phyloP scores from a whole-genome alignment of 768 basidiomycete species.

The Clathrus columnatus region DNA sequence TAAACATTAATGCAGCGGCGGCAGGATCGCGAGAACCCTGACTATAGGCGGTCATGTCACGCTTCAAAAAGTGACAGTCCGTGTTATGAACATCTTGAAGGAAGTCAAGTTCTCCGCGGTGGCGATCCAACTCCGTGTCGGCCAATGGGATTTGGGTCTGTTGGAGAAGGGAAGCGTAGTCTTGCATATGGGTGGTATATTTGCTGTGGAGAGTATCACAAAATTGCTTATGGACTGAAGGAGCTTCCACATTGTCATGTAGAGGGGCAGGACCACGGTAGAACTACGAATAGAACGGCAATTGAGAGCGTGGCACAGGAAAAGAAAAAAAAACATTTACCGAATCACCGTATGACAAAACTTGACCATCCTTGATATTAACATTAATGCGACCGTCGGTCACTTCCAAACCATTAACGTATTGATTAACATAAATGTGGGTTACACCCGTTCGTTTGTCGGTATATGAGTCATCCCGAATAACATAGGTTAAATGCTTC shows the following conservation, averaged over 20 bases:
- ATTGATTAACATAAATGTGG: slow-evolving; percentile 81
- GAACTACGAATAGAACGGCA: slow-evolving; percentile 44
- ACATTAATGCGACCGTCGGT: slow-evolving; percentile 88
- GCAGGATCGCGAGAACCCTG: slow-evolving; percentile 27
- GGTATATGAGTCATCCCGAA: slow-evolving; percentile 81
- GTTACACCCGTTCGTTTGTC: slow-evolving; percentile 80
- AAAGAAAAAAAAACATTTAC: slow-evolving; percentile 34
- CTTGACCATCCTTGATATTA: slow-evolving; percentile 76
- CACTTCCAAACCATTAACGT: slow-evolving; percentile 81
- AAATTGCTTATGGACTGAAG: not conserved
- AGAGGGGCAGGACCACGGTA: slow-evolving; percentile 53
- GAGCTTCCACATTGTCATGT: not conserved
- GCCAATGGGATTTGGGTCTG: too few relatives aligned
- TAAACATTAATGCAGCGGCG: slow-evolving; percentile 66
- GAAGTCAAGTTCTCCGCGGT: not conserved
- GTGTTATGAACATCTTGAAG: slow-evolving; percentile 37
- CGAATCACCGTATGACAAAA: slow-evolving; percentile 84
- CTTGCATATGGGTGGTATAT: not conserved
- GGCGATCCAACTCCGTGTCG: too few relatives aligned
- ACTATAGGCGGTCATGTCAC: slow-evolving; percentile 26
- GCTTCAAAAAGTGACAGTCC: slow-evolving; percentile 39
- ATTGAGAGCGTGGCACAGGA: not conserved
- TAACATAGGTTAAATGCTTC: slow-evolving; percentile 15
- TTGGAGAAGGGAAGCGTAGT: not conserved
- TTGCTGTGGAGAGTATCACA: slow-evolving; percentile 1